Evolutionary conservation across 345 rosid genomes (phyloP), one percentile per base, ranked within the genome.

Genomic region (Populus davidiana): DNA sequence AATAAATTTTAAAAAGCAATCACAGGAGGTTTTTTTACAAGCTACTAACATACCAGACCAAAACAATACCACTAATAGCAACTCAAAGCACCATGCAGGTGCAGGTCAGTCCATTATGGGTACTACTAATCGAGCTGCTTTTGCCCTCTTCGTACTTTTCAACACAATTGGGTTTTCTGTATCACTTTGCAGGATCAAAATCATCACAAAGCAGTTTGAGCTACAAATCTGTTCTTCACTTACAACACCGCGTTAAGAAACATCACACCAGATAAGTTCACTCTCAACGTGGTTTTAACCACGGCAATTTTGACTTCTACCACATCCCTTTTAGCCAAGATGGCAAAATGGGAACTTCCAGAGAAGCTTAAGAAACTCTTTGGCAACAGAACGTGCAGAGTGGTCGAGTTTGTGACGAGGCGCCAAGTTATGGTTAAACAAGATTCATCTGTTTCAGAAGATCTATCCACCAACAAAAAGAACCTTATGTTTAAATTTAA

Each of bases 201-300:
- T 86, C 78, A 85, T 91, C 77, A 86, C 91, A n/a, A 74, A 84
- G 81, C 89, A 79, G 38, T 78, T 86, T 54, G 87, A 89, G 86
- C 87, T 90, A 66, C 91, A 84, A 62, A 47, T 86, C 0, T 90
- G 88, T 68, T 77, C 87, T 73, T 76, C 80, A 77, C 92, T 0
- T 85, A 82, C 66, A 83, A 81, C 79, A 79, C 84, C 2, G 83
- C 90, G 13, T 70, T 87, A 77, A 1, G 62, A 27, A 70, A 20
- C 76, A 54, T 86, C 29, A 78, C 91, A 29, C 89, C 88, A 5
- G 80, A 75, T 1, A 12, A 20, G 17, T 35, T 86, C n/a, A 76
- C 62, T 76, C 67, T 82, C 47, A 73, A 77, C 63, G 73, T 85
- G 64, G 63, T 80, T 70, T 8, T 81, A 71, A 23, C 79, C 29